A percentile compares a stretch with the other conserved stretches of the same genome.
Conservation (phyloP, 768 basidiomycete species). For the Xerocomus brunneocitrinus region DNA sequence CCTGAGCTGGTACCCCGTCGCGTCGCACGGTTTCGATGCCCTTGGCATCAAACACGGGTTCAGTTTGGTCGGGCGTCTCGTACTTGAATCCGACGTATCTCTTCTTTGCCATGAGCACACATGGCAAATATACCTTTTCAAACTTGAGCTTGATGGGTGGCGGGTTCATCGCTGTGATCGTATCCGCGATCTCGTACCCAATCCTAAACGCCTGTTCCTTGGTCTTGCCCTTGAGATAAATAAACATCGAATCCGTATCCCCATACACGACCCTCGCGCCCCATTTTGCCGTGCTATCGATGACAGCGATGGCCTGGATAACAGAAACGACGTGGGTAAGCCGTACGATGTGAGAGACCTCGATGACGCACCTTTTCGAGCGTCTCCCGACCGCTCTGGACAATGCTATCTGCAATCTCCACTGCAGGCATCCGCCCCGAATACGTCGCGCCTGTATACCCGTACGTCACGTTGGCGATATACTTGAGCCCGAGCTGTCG, state of each 20-base stretch:
- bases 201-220: constrained; percentile 93
- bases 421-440: constrained; percentile 98
- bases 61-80: constrained; percentile 72
- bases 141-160: constrained; percentile 94
- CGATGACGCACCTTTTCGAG: constrained; percentile 70
- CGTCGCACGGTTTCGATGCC: constrained; percentile 96
- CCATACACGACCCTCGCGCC: constrained; percentile 93
- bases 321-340: neutral
- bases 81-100: constrained; percentile 97
- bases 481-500: constrained; percentile 92
- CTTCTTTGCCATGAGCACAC: constrained; percentile 96
- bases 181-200: constrained; percentile 88
- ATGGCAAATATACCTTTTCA: constrained; percentile 97
- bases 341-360: neutral
- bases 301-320: constrained; percentile 71
- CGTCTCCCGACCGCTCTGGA: constrained; percentile 93
- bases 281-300: constrained; percentile 79
- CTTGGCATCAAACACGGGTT: constrained; percentile 90
- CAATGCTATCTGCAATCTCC: constrained; percentile 96
- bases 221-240: constrained; percentile 84
- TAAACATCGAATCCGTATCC: constrained; percentile 94
- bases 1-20: constrained; percentile 86
- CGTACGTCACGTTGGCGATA: constrained; percentile 92
- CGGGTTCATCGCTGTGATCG: constrained; percentile 82
- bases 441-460: constrained; percentile 91